Conservation (phyloP, 2,329 filamentous ascomycete species). For the Reticulascus tulasneorum region DNA sequence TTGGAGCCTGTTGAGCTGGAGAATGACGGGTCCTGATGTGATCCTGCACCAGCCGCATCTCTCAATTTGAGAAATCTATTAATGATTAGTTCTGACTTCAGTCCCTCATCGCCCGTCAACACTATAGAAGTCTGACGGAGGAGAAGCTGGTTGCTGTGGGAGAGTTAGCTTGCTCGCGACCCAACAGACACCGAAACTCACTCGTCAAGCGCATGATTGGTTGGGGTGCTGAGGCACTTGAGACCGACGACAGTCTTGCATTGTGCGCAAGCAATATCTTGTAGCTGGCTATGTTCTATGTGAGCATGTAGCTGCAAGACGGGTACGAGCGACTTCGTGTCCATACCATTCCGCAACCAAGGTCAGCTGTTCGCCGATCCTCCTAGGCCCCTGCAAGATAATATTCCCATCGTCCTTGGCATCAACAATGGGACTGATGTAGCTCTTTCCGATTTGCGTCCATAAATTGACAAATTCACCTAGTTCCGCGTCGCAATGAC, state of each 20-base stretch:
- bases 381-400: conserved; percentile 18
- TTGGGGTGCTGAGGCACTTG: conserved; percentile 26
- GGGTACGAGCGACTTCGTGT: background rate
- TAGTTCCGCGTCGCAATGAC: conserved; percentile 24
- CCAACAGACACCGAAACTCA: conserved; percentile 17
- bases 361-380: conserved; percentile 28
- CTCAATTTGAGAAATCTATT: conserved; percentile 27
- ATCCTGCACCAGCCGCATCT: conserved; percentile 12
- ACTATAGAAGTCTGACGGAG: conserved; percentile 25
- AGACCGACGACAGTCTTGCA: conserved; percentile 30
- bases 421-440: conserved; percentile 31
- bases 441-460: conserved; percentile 35
- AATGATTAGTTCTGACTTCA: conserved; percentile 24
- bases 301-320: background rate
- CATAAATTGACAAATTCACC: conserved; percentile 32
- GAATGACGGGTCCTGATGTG: background rate
- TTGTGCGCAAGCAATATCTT: conserved; percentile 28
- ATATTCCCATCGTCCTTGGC: conserved; percentile 18
- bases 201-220: conserved; percentile 33
- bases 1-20: background rate
- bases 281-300: conserved; percentile 26
- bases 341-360: conserved; percentile 31
- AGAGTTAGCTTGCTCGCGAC: background rate
- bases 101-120: conserved; percentile 14
- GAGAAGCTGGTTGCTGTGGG: conserved; percentile 31